phyloP scores from a whole-genome alignment of 108 stramenopile genomes.

The Aurantiochytrium sp. region DNA sequence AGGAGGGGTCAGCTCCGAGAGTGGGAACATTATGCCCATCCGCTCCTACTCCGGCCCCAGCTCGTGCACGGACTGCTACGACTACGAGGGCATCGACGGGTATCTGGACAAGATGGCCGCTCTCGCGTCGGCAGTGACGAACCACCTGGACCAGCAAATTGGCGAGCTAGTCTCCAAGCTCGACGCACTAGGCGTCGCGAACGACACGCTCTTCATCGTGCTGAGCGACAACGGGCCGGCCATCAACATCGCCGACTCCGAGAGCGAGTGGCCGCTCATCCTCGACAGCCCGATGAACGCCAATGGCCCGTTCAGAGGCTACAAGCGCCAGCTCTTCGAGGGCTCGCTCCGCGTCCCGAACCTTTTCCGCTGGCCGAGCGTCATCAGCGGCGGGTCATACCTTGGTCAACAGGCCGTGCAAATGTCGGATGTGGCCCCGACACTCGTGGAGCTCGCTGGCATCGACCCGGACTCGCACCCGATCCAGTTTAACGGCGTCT shows the following conservation, averaged over 20 bases:
- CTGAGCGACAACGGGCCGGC: not conserved
- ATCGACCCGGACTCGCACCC: not conserved
- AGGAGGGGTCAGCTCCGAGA: not conserved
- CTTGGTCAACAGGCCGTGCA: not conserved
- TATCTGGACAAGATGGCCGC: not conserved
- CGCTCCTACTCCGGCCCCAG: not conserved
- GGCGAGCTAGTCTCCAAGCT: not conserved
- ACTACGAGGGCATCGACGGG: not conserved
- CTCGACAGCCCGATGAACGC: not conserved
- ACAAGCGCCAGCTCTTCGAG: not conserved
- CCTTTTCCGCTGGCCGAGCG: not conserved
- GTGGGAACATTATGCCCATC: not conserved
- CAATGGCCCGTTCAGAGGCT: not conserved
- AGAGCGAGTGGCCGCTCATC: not conserved
- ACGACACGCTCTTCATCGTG: slow-evolving; percentile 8
- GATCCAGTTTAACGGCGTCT: not conserved
- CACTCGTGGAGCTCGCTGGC: not conserved
- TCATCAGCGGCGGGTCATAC: not conserved
- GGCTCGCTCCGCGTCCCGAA: not conserved
- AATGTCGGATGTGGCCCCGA: slow-evolving; percentile 17
- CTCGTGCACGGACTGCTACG: not conserved
- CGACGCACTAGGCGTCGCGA: not conserved
- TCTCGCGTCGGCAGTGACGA: not conserved
- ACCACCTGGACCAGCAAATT: slow-evolving; percentile 18
- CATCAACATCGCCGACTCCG: not conserved